Evolutionary conservation across 345 rosid species (phyloP).

Genomic region (Excoecaria cochinchinensis): DNA sequence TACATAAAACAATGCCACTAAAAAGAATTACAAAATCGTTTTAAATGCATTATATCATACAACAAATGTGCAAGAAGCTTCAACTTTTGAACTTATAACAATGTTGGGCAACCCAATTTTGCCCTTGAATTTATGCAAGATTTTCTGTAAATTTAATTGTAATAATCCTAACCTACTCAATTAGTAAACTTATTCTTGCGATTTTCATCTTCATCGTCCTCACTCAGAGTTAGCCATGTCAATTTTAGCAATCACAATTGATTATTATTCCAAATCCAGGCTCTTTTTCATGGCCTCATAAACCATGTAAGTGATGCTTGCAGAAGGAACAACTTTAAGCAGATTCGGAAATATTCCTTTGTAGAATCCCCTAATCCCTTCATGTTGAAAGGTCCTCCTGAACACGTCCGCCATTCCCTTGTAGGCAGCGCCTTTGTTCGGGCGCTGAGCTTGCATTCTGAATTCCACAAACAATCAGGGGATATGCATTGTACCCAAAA

Average conservation of each 20-base stretch:
- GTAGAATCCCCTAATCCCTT: conserved; percentile 75
- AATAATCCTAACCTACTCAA: conserved; percentile 25
- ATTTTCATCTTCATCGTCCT: conserved; percentile 23
- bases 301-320: conserved; percentile 54
- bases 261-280: conserved; percentile 43
- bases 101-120: conserved; percentile 32
- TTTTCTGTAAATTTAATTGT: conserved; percentile 8
- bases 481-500: not conserved
- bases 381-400: conserved; percentile 60
- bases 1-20: conserved; percentile 12
- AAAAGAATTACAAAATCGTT: conserved; percentile 27
- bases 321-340: conserved; percentile 61
- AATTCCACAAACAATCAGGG: conserved; percentile 2
- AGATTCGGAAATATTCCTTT: conserved; percentile 84
- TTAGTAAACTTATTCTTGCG: conserved; percentile 18
- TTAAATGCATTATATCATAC: conserved; percentile 23
- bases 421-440: conserved; percentile 41
- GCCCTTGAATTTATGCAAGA: conserved; percentile 22
- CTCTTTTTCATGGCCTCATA: conserved; percentile 85
- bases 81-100: conserved; percentile 23
- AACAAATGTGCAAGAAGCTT: conserved; percentile 34
- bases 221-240: conserved; percentile 30
- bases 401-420: conserved; percentile 74
- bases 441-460: conserved; percentile 89
- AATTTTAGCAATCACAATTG: conserved; percentile 11